phyloP scores from a whole-genome alignment of 2,329 filamentous ascomycete species.

The Fusarium staphyleae region DNA sequence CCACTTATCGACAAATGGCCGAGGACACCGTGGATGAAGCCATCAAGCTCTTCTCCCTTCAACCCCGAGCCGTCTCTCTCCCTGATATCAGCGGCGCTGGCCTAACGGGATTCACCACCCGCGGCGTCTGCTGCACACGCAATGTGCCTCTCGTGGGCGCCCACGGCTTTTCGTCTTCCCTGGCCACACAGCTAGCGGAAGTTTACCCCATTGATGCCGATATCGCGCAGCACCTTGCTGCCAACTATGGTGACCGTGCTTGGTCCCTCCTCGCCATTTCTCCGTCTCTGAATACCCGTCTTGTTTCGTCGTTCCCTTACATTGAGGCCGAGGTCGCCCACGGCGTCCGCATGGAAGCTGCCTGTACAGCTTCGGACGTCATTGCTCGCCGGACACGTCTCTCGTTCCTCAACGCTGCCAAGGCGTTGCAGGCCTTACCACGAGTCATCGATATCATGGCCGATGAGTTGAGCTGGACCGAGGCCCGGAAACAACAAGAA shows the following conservation, averaged over 20 bases:
- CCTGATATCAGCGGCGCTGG: slow-evolving; percentile 73
- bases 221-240: slow-evolving; percentile 52
- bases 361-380: slow-evolving; percentile 74
- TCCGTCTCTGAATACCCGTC: slow-evolving; percentile 62
- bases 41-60: slow-evolving; percentile 69
- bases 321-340: slow-evolving; percentile 78
- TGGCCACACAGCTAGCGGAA: slow-evolving; percentile 47
- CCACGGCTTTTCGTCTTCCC: slow-evolving; percentile 66
- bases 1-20: slow-evolving; percentile 87
- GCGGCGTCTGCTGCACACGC: slow-evolving; percentile 78
- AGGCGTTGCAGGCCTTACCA: slow-evolving; percentile 72
- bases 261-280: slow-evolving; percentile 72
- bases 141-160: slow-evolving; percentile 76
- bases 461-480: slow-evolving; percentile 71
- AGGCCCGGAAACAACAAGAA: slow-evolving; percentile 60
- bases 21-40: slow-evolving; percentile 85
- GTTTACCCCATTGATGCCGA: slow-evolving; percentile 49
- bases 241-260: slow-evolving; percentile 62
- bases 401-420: slow-evolving; percentile 78
- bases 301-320: slow-evolving; percentile 73
- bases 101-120: slow-evolving; percentile 55
- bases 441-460: slow-evolving; percentile 75
- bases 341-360: slow-evolving; percentile 75
- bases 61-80: slow-evolving; percentile 58
- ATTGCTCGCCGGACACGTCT: slow-evolving; percentile 74